phyloP scores from a whole-genome alignment of 2,329 filamentous ascomycete species.

The Ascochyta koolunga region DNA sequence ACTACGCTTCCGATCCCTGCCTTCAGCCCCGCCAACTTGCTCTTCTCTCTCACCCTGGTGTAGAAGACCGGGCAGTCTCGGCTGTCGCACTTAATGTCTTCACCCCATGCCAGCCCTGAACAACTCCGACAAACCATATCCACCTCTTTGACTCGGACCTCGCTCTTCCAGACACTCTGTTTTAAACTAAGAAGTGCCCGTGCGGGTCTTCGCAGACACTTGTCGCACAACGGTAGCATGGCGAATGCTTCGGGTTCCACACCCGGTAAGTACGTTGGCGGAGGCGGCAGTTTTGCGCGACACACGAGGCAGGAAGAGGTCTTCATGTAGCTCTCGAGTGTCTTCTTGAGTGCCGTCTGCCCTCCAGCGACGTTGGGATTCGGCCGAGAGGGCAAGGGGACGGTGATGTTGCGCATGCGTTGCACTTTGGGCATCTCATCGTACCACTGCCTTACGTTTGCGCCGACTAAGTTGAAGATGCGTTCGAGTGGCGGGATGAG shows the following conservation, averaged over 20 bases:
- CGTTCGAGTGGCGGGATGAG: constrained; percentile 92
- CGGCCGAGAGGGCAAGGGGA: constrained; percentile 25
- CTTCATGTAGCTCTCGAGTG: constrained; percentile 93
- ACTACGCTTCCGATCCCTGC: constrained; percentile 35
- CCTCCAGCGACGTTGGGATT: constrained; percentile 29
- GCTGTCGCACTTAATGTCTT: constrained; percentile 86
- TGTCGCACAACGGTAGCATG: constrained; percentile 60
- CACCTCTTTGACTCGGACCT: constrained; percentile 69
- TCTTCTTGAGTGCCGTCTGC: constrained; percentile 61
- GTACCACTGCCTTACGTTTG: constrained; percentile 89
- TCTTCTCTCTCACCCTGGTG: constrained; percentile 68
- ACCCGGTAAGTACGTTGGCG: constrained; percentile 17
- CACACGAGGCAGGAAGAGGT: constrained; percentile 81
- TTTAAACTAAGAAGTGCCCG: constrained; percentile 69
- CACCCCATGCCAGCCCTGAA: constrained; percentile 72
- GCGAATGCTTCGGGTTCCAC: constrained; percentile 24
- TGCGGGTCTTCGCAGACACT: constrained; percentile 62
- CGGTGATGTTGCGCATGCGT: constrained; percentile 68
- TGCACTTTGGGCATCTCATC: constrained; percentile 95
- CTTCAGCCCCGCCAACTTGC: constrained; percentile 29
- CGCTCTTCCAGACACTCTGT: constrained; percentile 64
- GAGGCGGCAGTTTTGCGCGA: constrained; percentile 60
- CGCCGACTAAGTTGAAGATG: constrained; percentile 95
- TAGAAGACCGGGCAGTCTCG: constrained; percentile 95
- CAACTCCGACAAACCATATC: constrained; percentile 80